phyloP scores from a whole-genome alignment of 495 filamentous ascomycete genomes.

The Xylaria curta region DNA sequence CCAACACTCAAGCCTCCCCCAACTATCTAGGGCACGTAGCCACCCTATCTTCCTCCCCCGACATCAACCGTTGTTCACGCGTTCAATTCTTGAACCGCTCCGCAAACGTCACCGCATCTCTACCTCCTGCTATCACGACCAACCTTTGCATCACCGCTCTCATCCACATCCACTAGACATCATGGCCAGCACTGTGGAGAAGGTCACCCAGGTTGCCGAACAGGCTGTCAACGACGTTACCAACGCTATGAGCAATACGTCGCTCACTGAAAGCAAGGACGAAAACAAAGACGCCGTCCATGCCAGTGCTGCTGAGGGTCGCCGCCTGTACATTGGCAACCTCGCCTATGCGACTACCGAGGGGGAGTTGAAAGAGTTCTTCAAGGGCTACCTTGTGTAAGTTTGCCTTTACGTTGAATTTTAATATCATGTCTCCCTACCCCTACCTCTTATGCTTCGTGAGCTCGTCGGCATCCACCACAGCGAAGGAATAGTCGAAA shows the following conservation, averaged over 20 bases:
- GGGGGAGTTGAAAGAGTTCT: constrained; percentile 99
- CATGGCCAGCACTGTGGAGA: constrained; percentile 69
- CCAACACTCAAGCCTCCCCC: constrained; percentile 43
- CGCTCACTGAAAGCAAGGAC: constrained; percentile 61
- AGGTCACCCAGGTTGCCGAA: constrained; percentile 64
- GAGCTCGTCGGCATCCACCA: neutral
- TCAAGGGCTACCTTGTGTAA: constrained; percentile 97
- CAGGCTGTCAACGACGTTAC: constrained; percentile 79
- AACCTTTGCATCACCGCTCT: constrained; percentile 19
- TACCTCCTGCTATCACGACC: constrained; percentile 16
- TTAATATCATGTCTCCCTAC: neutral
- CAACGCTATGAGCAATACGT: constrained; percentile 79
- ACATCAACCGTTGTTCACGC: constrained; percentile 58
- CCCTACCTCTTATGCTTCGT: neutral
- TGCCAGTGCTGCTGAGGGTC: constrained; percentile 96
- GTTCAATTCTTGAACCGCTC: constrained; percentile 54
- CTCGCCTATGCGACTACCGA: constrained; percentile 99
- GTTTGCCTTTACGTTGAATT: constrained; percentile 46
- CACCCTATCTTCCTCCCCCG: constrained; percentile 75
- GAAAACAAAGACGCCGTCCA: constrained; percentile 80
- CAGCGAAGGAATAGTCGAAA: neutral
- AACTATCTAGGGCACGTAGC: constrained; percentile 86
- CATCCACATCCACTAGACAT: constrained; percentile 46
- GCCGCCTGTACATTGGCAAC: constrained; percentile 99
- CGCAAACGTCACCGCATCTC: constrained; percentile 52